A percentile compares a stretch with the other conserved stretches of the same genome.
phyloP scores from a whole-genome alignment of 2,329 filamentous ascomycete genomes.

The Didymella lethalis region DNA sequence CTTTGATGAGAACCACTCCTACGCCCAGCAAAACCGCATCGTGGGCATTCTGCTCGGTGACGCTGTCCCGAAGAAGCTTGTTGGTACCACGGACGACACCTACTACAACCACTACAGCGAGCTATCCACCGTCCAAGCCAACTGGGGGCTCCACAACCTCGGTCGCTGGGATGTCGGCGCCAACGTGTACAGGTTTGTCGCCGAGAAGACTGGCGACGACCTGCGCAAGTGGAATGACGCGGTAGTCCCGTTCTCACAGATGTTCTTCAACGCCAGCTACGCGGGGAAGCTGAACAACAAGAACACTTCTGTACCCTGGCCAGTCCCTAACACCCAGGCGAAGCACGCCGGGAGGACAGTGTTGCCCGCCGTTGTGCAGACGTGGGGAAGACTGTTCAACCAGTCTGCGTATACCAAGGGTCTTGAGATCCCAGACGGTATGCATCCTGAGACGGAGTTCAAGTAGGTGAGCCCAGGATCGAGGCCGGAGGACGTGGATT shows the following conservation, averaged over 20 bases:
- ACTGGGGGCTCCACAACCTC: slow-evolving; percentile 56
- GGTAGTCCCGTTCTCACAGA: slow-evolving; percentile 34
- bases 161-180: slow-evolving; percentile 58
- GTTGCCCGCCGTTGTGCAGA: slow-evolving; percentile 31
- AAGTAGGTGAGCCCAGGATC: slow-evolving; percentile 11
- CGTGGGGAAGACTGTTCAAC: slow-evolving; percentile 35
- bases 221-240: slow-evolving; percentile 39
- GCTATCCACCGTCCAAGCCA: slow-evolving; percentile 55
- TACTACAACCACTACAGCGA: slow-evolving; percentile 62
- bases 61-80: slow-evolving; percentile 69
- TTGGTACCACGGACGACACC: slow-evolving; percentile 71
- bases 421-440: slow-evolving; percentile 46
- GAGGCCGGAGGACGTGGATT: not conserved
- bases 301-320: slow-evolving; percentile 38
- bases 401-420: slow-evolving; percentile 41
- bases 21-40: slow-evolving; percentile 71
- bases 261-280: slow-evolving; percentile 46
- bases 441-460: slow-evolving; percentile 45
- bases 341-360: slow-evolving; percentile 41
- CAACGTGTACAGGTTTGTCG: slow-evolving; percentile 53
- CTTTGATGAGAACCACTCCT: slow-evolving; percentile 80
- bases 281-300: slow-evolving; percentile 44
- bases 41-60: slow-evolving; percentile 77
- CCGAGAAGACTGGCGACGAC: slow-evolving; percentile 39
- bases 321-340: slow-evolving; percentile 39